Evolutionary conservation across 2,329 filamentous ascomycete genomes (phyloP), one percentile per base, ranked within the genome.

Genomic region (Leptoxyphium fumago): DNA sequence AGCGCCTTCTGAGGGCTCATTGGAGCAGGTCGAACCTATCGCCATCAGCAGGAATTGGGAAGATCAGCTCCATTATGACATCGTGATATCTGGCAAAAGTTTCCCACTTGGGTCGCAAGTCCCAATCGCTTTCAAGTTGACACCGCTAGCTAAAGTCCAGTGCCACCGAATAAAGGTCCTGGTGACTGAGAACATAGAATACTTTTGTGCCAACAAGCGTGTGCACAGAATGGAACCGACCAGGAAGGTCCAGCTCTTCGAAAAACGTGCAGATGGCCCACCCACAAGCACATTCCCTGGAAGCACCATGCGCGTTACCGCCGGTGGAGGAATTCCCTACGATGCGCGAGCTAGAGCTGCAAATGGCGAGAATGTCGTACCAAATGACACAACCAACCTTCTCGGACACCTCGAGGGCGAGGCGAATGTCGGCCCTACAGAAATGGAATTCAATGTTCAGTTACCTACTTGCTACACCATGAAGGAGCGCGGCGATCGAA

Each of bases 31-130:
- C 21, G 88, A 95, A 59, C 88, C 88, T 2, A 94, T 95, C 55
- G 89, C 87, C 10, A 94, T 95, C 56, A 89, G 84, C 50, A 74
- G 88, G 15, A 87, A 85, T 49, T 95, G 88, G 88, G 88, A 95
- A 60, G 87, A 95, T 53, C 88, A 94, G 57, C 70, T 95, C 29
- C 86, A 93, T 57, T 95, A 95, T 64, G 88, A 95, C 56, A 94
- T 95, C 53, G 81, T 94, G 59, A 94, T 95, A 44, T 94, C 87
- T 1, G 88, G 88, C 44, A 94, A 94, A 70, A 93, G 87, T 1
- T 95, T 95, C 47, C 85, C 88, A 0, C 75, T 95, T 15, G 88
- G 88, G 13, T 76, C 82, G 34, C 84, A 84, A 55, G 85, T 95
- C 13, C 88, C 88, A 1, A 91, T 95, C 46, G 87, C 87, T 1